Evolutionary conservation across 2,329 filamentous ascomycete species (phyloP).

Genomic region (Monosporascus sp.): DNA sequence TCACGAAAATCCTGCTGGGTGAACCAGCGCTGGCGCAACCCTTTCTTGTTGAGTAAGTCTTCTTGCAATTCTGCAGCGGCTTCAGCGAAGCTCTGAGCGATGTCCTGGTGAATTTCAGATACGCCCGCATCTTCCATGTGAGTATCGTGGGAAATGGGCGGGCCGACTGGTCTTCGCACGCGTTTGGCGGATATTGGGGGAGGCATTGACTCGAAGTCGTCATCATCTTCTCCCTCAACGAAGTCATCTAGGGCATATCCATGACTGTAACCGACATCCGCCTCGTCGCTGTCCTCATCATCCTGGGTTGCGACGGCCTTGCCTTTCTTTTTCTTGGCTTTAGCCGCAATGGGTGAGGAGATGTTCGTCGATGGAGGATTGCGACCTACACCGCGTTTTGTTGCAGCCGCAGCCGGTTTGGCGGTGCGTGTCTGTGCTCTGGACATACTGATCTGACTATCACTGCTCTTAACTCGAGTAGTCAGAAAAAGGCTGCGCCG

Average conservation of each 20-base stretch:
- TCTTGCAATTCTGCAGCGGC: conserved; percentile 57
- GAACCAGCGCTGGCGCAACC: conserved; percentile 56
- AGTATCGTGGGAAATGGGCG: conserved; percentile 53
- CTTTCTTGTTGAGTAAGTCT: conserved; percentile 53
- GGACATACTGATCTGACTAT: conserved; percentile 24
- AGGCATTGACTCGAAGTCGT: conserved; percentile 41
- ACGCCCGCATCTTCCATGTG: conserved; percentile 44
- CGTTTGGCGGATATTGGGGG: conserved; percentile 28
- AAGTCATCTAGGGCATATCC: conserved; percentile 40
- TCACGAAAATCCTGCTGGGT: conserved; percentile 63
- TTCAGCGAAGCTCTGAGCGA: conserved; percentile 60
- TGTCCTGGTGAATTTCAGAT: conserved; percentile 53
- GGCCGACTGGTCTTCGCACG: conserved; percentile 39
- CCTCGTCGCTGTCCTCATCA: conserved; percentile 32
- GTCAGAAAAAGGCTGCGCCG: conserved; percentile 38
- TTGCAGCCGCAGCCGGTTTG: conserved; percentile 29
- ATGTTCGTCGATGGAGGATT: conserved; percentile 40
- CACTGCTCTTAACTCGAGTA: conserved; percentile 30
- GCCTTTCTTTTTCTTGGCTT: conserved; percentile 28
- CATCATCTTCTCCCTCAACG: conserved; percentile 33
- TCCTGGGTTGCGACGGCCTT: conserved; percentile 28
- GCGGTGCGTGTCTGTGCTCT: conserved; percentile 30
- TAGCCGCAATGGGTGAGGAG: conserved; percentile 45
- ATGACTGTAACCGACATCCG: conserved; percentile 29
- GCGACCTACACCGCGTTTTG: conserved; percentile 10